phyloP scores from a whole-genome alignment of 306 rosid species.

The Ormosia emarginata region DNA sequence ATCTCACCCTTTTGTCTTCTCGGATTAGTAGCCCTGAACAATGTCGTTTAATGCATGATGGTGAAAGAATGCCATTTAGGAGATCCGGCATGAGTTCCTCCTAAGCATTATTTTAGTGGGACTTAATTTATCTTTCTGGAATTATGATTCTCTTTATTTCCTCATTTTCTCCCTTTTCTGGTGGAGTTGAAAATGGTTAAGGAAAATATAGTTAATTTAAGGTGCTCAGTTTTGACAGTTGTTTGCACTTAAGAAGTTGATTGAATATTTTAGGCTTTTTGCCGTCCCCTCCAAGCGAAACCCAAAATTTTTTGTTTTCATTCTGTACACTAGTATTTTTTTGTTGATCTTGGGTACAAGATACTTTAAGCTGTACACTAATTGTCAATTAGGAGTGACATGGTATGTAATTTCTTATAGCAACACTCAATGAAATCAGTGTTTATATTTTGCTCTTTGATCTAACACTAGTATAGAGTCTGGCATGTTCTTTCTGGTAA shows the following conservation, averaged over 20 bases:
- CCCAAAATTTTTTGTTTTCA: not conserved
- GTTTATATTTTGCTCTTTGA: not conserved
- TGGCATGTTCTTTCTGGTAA: not conserved
- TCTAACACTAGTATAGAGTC: not conserved
- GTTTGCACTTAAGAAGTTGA: not conserved
- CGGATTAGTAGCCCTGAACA: not conserved
- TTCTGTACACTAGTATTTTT: not conserved
- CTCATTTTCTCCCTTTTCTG: not conserved
- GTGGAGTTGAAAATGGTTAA: not conserved
- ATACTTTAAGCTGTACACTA: not conserved
- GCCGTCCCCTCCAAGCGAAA: not conserved
- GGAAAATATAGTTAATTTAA: slow-evolving; percentile 6
- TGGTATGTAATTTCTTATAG: slow-evolving; percentile 3
- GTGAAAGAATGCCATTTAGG: not conserved
- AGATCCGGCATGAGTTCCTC: not conserved
- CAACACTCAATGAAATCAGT: not conserved
- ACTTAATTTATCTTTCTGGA: not conserved
- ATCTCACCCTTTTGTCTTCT: not conserved
- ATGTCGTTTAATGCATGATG: not conserved
- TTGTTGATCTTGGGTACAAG: not conserved
- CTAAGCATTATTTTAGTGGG: not conserved
- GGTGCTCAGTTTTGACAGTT: not conserved
- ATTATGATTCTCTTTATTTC: not conserved
- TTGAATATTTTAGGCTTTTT: not conserved
- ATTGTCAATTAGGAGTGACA: not conserved